phyloP scores from a whole-genome alignment of 768 basidiomycete genomes.

The Naganishia friedmannii region DNA sequence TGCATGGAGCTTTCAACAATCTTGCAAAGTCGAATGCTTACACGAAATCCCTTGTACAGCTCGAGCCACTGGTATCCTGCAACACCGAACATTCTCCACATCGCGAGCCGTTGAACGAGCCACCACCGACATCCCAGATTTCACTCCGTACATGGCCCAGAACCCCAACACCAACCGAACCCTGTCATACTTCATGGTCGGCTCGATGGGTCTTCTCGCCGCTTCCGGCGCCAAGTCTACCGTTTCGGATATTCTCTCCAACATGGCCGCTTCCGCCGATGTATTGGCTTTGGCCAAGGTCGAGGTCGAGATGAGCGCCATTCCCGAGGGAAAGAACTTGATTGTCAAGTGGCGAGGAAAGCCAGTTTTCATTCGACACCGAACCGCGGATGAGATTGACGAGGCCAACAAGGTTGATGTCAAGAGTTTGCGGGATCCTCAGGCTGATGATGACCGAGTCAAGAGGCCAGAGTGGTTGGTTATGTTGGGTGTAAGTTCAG shows the following conservation, averaged over 20 bases:
- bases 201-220: conserved; percentile 80
- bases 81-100: conserved; percentile 74
- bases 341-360: conserved; percentile 89
- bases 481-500: conserved; percentile 53
- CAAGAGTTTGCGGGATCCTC: conserved; percentile 85
- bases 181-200: conserved; percentile 56
- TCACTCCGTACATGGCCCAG: conserved; percentile 71
- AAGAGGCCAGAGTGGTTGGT: conserved; percentile 91
- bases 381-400: conserved; percentile 83
- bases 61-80: conserved; percentile 59
- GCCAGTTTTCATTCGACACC: conserved; percentile 98
- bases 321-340: conserved; percentile 69
- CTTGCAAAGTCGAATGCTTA: neutral
- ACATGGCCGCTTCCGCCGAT: conserved; percentile 96
- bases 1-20: too few species aligned
- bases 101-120: conserved; percentile 57
- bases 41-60: conserved; percentile 50
- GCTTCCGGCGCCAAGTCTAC: conserved; percentile 92
- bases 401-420: conserved; percentile 83
- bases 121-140: conserved; percentile 81
- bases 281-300: conserved; percentile 97
- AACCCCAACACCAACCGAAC: conserved; percentile 56
- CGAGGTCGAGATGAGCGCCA: conserved; percentile 80
- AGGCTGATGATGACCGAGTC: conserved; percentile 79
- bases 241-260: conserved; percentile 87